Evolutionary conservation across 176 grass and related monocot genomes (phyloP), one percentile per base, ranked within the genome.

Genomic region (Musa troglodytarum): DNA sequence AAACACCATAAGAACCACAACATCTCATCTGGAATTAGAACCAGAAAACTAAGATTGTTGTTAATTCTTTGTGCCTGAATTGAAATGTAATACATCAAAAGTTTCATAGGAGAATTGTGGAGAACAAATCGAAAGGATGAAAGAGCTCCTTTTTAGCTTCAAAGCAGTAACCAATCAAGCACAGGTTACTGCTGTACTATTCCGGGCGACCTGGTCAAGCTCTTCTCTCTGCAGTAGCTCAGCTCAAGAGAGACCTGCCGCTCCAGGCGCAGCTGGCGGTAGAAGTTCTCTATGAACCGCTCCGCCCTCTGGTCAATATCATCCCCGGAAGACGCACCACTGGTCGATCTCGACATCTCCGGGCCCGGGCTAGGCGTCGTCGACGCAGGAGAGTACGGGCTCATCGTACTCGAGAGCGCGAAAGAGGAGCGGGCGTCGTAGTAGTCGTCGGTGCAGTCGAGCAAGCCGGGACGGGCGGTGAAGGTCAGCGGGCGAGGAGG

Each of bases 221-320:
- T 85, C n/a, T 72, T 75, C 10, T 28, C 74, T 67, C 71, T 28
- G 53, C 82, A 66, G 50, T 95, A 95, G 1, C 81, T 82, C 21
- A 95, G 85, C 73, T 88, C 74, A 63, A 95, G 83, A 0, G 91
- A 95, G 49, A 95, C 81, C 85, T 95, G 88, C 28, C 91, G 83
- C 71, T 95, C 91, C 85, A 90, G 73, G 68, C 77, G 78, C 28
- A 95, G 87, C 59, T 88, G 91, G 68, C 63, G 49, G 82, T 88
- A 80, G 81, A 93, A 93, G 11, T 83, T 89, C 1, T 57, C 66
- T 51, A 94, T 94, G 77, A 90, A 95, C 52, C 9, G 54, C 12
- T 88, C 91, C 1, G 91, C 91, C 63, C 78, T 88, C 24, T 68
- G 73, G 69, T 95, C 83, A 26, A 95, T 76, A 9, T 95, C 91